phyloP scores from a whole-genome alignment of 2,329 filamentous ascomycete genomes.

The Xylariaceae sp. region DNA sequence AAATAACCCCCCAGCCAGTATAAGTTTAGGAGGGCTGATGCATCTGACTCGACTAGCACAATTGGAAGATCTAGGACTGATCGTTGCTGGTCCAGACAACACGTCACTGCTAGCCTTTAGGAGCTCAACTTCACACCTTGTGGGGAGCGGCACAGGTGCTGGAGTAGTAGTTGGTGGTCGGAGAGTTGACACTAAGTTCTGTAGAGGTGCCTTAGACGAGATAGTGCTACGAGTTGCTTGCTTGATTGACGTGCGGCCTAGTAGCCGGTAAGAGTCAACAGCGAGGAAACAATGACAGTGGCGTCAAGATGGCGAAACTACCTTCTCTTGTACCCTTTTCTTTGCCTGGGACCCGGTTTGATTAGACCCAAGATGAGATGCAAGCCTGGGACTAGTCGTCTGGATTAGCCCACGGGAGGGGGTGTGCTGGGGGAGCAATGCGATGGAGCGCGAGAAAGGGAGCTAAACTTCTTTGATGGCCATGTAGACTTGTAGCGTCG shows the following conservation, averaged over 20 bases:
- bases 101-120: constrained; percentile 7
- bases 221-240: constrained; percentile 14
- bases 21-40: constrained; percentile 29
- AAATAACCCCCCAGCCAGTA: constrained; percentile 30
- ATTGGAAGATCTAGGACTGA: constrained; percentile 13
- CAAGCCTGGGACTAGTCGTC: constrained; percentile 14
- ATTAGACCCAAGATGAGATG: constrained; percentile 24
- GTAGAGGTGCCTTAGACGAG: constrained; percentile 14
- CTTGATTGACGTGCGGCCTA: constrained; percentile 19
- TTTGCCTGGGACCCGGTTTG: constrained; percentile 15
- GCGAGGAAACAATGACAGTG: constrained; percentile 18
- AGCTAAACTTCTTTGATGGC: constrained; percentile 16
- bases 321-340: constrained; percentile 19
- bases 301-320: constrained; percentile 26
- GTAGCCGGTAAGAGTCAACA: constrained; percentile 21
- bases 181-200: constrained; percentile 20
- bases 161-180: constrained; percentile 5
- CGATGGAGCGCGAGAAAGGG: constrained; percentile 12
- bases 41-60: constrained; percentile 30
- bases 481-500: background rate
- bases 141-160: constrained; percentile 4
- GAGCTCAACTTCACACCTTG: constrained; percentile 6
- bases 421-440: constrained; percentile 7
- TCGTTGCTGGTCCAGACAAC: constrained; percentile 14
- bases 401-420: constrained; percentile 20